A percentile compares a stretch with the other conserved stretches of the same genome.
These are phyloP conservation scores for Bocquillonia castaneifolia DNA, from an alignment of 441 rosid species.

Conservation along the genomic window DNA sequence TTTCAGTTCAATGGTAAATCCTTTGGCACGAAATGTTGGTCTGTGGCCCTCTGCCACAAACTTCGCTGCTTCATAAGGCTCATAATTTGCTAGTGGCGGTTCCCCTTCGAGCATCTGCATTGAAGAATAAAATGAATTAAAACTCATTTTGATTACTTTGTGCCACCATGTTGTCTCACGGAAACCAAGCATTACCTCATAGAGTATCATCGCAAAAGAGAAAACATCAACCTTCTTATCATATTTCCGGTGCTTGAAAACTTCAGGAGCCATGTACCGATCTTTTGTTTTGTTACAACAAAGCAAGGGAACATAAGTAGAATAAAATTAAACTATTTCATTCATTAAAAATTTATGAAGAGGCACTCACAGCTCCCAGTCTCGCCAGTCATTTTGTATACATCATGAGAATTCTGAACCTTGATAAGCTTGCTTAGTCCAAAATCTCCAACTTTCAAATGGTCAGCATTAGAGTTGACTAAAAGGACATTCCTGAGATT, in stretches of 20 bases:
- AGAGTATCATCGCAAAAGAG: slow-evolving; percentile 94
- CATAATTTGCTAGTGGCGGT: slow-evolving; percentile 72
- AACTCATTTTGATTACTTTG: slow-evolving; percentile 25
- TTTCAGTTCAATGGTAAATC: slow-evolving; percentile 60
- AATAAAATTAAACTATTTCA: slow-evolving; percentile 19
- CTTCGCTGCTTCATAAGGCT: slow-evolving; percentile 97
- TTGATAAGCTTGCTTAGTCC: slow-evolving; percentile 96
- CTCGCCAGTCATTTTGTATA: slow-evolving; percentile 99
- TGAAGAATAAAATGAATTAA: slow-evolving; percentile 21
- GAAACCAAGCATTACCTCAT: slow-evolving; percentile 55
- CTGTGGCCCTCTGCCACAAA: slow-evolving; percentile 87
- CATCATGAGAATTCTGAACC: slow-evolving; percentile 95
- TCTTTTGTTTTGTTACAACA: slow-evolving; percentile 46
- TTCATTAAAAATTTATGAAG: slow-evolving; percentile 5
- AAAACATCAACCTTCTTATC: slow-evolving; percentile 99
- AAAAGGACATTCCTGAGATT: slow-evolving; percentile 85
- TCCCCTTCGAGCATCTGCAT: slow-evolving; percentile 96
- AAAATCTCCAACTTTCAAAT: slow-evolving; percentile 97
- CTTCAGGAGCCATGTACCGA: slow-evolving; percentile 99
- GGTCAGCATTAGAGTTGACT: slow-evolving; percentile 92
- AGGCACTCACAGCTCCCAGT: slow-evolving; percentile 94
- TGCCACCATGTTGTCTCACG: slow-evolving; percentile 1
- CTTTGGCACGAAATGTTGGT: slow-evolving; percentile 73
- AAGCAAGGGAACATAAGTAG: slow-evolving; percentile 13
- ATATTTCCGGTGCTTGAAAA: slow-evolving; percentile 88